Conservation (phyloP, 345 rosid species). For the Hypericum perforatum region DNA sequence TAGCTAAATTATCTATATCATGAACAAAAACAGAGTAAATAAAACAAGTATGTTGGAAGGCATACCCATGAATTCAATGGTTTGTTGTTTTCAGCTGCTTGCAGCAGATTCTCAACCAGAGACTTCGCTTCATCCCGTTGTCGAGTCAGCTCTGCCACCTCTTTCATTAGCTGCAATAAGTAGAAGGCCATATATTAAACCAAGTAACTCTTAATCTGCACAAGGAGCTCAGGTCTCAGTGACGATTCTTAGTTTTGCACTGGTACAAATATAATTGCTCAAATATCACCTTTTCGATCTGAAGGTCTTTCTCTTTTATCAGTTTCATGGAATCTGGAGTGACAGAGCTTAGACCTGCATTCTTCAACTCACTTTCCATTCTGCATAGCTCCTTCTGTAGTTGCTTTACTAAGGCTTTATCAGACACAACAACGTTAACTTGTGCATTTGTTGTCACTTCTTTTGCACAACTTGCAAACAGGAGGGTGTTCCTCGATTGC, state of each 20-base stretch:
- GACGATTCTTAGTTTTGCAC: no score
- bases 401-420: constrained; percentile 79
- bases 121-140: constrained; percentile 46
- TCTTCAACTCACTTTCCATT: constrained; percentile 63
- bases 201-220: neutral
- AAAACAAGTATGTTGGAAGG: no score
- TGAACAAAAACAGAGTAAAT: no score
- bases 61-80: constrained; percentile 28
- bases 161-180: constrained; percentile 52
- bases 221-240: constrained; percentile 2
- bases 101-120: constrained; percentile 51
- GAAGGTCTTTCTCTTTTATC: constrained; percentile 64
- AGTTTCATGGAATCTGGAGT: constrained; percentile 34
- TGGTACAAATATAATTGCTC: neutral
- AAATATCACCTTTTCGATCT: constrained; percentile 60
- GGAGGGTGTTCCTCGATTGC: constrained; percentile 84
- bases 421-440: constrained; percentile 79
- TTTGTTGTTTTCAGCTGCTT: constrained; percentile 26
- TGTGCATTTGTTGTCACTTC: constrained; percentile 86
- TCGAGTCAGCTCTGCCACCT: constrained; percentile 40
- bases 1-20: no score
- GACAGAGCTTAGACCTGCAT: constrained; percentile 27
- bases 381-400: constrained; percentile 82
- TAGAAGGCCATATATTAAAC: neutral
- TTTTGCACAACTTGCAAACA: constrained; percentile 94